Evolutionary conservation across 2,329 filamentous ascomycete species (phyloP).

Genomic region (Penicillium palitans): DNA sequence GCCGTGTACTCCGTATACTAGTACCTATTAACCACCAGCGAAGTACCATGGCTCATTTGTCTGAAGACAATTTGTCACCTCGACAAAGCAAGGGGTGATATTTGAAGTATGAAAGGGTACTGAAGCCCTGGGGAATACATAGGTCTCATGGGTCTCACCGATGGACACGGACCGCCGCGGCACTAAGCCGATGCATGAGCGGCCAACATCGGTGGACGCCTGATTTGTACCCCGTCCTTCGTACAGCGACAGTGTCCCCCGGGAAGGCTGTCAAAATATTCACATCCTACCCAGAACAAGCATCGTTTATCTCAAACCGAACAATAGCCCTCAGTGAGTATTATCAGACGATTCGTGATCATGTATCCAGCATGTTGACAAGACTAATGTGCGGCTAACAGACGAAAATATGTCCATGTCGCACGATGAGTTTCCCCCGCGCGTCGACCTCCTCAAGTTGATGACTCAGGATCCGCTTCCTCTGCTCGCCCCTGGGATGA

Average conservation of each 20-base stretch:
- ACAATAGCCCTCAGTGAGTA: neutral
- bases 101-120: no score
- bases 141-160: neutral
- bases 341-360: no score
- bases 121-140: neutral
- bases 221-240: no score
- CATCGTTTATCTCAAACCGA: neutral
- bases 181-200: no score
- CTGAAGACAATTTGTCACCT: neutral
- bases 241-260: no score
- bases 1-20: neutral
- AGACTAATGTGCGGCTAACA: neutral
- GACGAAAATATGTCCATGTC: neutral
- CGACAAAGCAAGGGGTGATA: neutral
- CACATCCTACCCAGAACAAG: neutral
- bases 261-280: neutral
- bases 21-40: neutral
- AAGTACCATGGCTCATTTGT: neutral
- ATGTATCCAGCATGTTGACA: neutral
- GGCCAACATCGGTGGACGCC: no score
- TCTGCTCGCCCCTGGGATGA: conserved; percentile 8
- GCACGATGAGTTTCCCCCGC: conserved; percentile 15
- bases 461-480: conserved; percentile 31
- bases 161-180: neutral
- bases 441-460: conserved; percentile 26